These are phyloP conservation scores for Pyracantha coccinea DNA, from an alignment of 331 rosid species.

Conservation along the genomic window DNA sequence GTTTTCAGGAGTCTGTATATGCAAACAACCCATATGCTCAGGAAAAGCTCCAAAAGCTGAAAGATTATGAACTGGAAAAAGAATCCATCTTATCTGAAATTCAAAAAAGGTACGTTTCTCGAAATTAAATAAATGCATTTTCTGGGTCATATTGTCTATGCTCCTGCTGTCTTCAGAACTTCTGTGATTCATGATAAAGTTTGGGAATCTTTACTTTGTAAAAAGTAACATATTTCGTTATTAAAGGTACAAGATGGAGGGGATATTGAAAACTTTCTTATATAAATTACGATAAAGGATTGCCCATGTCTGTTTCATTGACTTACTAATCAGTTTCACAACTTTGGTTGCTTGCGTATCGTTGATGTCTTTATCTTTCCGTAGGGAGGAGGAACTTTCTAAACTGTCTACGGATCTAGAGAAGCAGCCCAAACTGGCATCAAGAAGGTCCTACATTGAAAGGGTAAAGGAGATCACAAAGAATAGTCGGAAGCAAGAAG, in stretches of 20 bases:
- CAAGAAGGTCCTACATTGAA: conserved; percentile 69
- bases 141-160: not conserved
- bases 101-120: conserved; percentile 35
- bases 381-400: conserved; percentile 65
- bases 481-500: conserved; percentile 76
- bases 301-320: not conserved
- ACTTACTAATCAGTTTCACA: not conserved
- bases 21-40: conserved; percentile 42
- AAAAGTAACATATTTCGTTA: not conserved
- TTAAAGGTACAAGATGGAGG: not conserved
- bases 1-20: conserved; percentile 53
- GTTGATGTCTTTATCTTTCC: conserved; percentile 5
- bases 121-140: conserved; percentile 1
- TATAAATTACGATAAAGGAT: not conserved
- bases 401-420: conserved; percentile 45
- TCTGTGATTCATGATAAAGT: not conserved
- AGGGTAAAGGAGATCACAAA: conserved; percentile 77
- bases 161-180: not conserved
- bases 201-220: not conserved
- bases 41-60: conserved; percentile 54
- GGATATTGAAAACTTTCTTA: not conserved
- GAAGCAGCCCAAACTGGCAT: conserved; percentile 48
- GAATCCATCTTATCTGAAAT: conserved; percentile 38
- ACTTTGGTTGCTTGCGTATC: not conserved
- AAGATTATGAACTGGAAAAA: conserved; percentile 53